These are phyloP conservation scores for Exsudoporus frostii DNA, from an alignment of 768 basidiomycete species.

Conservation along the genomic window DNA sequence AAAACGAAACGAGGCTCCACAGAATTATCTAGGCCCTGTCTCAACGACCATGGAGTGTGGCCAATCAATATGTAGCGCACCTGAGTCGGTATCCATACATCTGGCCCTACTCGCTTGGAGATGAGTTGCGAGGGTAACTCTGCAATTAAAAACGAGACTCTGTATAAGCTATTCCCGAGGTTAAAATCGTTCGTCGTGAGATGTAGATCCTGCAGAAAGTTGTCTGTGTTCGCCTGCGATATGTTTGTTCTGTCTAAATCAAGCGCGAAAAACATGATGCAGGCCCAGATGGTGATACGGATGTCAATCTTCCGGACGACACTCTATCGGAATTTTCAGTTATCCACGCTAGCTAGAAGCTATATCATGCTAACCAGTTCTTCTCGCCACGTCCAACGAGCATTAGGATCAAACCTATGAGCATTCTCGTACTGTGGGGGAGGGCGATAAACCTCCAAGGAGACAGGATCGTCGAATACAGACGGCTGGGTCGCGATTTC, in stretches of 20 bases:
- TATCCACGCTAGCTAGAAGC: background rate
- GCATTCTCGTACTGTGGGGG: constrained; percentile 54
- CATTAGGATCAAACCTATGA: constrained; percentile 54
- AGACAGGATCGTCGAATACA: constrained; percentile 37
- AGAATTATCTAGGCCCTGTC: constrained; percentile 41
- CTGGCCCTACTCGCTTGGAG: constrained; percentile 65
- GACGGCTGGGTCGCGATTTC: constrained; percentile 58
- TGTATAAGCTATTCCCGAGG: constrained; percentile 58
- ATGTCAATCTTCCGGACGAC: constrained; percentile 60
- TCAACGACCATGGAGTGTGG: background rate
- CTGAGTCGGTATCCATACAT: constrained; percentile 63
- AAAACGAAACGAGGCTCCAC: constrained; percentile 55
- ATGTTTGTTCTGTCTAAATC: constrained; percentile 61
- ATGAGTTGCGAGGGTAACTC: constrained; percentile 68
- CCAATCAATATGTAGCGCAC: constrained; percentile 22
- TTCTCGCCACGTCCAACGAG: constrained; percentile 71
- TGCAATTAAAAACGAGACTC: constrained; percentile 44
- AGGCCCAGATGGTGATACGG: constrained; percentile 59
- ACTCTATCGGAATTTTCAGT: constrained; percentile 28
- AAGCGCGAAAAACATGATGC: constrained; percentile 56
- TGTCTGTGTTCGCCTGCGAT: constrained; percentile 66
- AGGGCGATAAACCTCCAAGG: constrained; percentile 25
- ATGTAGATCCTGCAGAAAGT: constrained; percentile 57
- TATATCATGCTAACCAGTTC: constrained; percentile 42
- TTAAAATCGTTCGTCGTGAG: constrained; percentile 66